Percentiles rank a stretch among this genome's conserved stretches.
These are phyloP conservation scores for Staphylotrichum longicolle DNA, from an alignment of 495 filamentous ascomycete genomes.

Conservation along the genomic window DNA sequence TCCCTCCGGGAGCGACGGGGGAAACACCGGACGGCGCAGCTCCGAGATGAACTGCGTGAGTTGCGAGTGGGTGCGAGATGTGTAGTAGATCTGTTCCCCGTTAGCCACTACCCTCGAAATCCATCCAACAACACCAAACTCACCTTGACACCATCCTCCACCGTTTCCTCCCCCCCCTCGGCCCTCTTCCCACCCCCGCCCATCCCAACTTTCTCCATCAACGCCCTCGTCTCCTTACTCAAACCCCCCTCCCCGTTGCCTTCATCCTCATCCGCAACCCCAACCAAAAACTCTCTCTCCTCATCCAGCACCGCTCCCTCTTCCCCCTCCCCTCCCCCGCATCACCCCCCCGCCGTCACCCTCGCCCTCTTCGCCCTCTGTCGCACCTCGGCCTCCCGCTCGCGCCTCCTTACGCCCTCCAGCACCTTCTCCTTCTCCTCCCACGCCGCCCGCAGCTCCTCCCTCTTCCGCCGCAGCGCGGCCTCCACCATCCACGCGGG, in stretches of 20 bases:
- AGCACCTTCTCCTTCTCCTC: slow-evolving; percentile 70
- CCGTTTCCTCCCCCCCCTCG: slow-evolving; percentile 47
- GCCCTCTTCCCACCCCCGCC: slow-evolving; percentile 41
- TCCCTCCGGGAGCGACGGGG: slow-evolving; percentile 50
- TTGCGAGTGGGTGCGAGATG: slow-evolving; percentile 93
- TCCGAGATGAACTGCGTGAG: slow-evolving; percentile 92
- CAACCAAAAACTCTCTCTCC: slow-evolving; percentile 72
- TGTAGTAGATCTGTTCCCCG: slow-evolving; percentile 70
- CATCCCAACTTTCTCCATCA: slow-evolving; percentile 60
- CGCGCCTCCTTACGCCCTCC: slow-evolving; percentile 52
- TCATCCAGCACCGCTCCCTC: slow-evolving; percentile 47
- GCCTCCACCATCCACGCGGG: slow-evolving; percentile 88
- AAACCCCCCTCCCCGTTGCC: slow-evolving; percentile 40
- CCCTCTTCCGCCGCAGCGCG: slow-evolving; percentile 61
- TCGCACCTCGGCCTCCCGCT: too few species aligned
- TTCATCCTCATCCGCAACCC: slow-evolving; percentile 64
- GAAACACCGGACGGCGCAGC: slow-evolving; percentile 75
- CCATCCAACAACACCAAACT: neutral
- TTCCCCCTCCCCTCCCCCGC: slow-evolving; percentile 33
- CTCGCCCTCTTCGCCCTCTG: slow-evolving; percentile 56
- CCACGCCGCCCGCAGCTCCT: slow-evolving; percentile 62
- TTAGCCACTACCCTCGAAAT: slow-evolving; percentile 13
- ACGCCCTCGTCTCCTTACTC: slow-evolving; percentile 60
- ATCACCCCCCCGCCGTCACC: slow-evolving; percentile 49
- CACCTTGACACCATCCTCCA: slow-evolving; percentile 63